Percentiles rank a stretch among this genome's conserved stretches.
These are phyloP conservation scores for Zygosaccharomyces gambellarensis DNA, from an alignment of 805 yeast genomes.

Conservation along the genomic window DNA sequence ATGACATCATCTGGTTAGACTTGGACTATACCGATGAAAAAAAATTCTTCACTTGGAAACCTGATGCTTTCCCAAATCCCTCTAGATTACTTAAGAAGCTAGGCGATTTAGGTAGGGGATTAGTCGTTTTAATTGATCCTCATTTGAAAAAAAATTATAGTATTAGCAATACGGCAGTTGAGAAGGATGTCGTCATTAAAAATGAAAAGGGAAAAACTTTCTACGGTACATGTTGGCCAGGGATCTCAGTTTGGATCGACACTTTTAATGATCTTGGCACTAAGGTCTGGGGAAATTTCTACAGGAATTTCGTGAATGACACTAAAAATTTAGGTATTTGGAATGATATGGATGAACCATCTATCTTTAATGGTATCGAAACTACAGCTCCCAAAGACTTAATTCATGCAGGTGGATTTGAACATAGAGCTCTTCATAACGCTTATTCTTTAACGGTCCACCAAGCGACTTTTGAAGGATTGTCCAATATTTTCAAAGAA, in stretches of 20 bases:
- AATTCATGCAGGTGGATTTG: constrained; percentile 74
- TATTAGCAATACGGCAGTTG: constrained; percentile 50
- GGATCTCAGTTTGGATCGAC: constrained; percentile 91
- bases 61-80: constrained; percentile 69
- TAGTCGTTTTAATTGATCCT: constrained; percentile 87
- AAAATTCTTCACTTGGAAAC: constrained; percentile 90
- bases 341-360: constrained; percentile 99
- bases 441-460: constrained; percentile 75
- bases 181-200: constrained; percentile 43
- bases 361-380: constrained; percentile 92
- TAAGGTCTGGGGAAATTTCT: constrained; percentile 55
- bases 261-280: constrained; percentile 62
- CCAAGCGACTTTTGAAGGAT: constrained; percentile 69
- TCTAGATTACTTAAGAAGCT: constrained; percentile 58
- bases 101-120: constrained; percentile 67
- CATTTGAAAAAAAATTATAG: constrained; percentile 72
- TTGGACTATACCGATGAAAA: constrained; percentile 84
- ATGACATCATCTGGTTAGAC: constrained; percentile 92
- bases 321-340: constrained; percentile 77
- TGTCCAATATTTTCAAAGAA: constrained; percentile 46
- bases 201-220: constrained; percentile 46
- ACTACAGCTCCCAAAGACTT: constrained; percentile 81
- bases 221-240: constrained; percentile 97
- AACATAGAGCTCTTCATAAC: constrained; percentile 89
- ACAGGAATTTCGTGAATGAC: constrained; percentile 43